Percentiles rank a stretch among this genome's conserved stretches.
These are phyloP conservation scores for Corniculantispora saksenae DNA, from an alignment of 2,329 filamentous ascomycete species.

Conservation along the genomic window DNA sequence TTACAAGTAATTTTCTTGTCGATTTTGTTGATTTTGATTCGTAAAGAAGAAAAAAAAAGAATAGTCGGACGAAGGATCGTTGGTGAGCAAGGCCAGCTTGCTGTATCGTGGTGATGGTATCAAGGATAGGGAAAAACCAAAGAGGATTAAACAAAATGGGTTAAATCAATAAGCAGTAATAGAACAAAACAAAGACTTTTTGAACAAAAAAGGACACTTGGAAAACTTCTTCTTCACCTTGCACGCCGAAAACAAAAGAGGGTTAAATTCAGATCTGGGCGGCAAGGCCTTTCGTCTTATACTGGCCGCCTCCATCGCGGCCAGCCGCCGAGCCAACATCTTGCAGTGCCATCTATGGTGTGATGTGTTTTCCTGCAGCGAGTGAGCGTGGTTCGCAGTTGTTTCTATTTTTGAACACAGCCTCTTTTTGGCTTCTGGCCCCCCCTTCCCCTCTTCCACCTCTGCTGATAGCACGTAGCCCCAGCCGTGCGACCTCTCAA, in stretches of 20 bases:
- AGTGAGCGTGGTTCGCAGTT: slow-evolving; percentile 17
- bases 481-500: slow-evolving; percentile 5
- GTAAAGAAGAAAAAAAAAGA: slow-evolving; percentile 48
- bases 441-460: slow-evolving; percentile 6
- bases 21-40: neutral
- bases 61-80: slow-evolving; percentile 35
- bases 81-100: slow-evolving; percentile 63
- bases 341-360: neutral
- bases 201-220: slow-evolving; percentile 48
- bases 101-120: slow-evolving; percentile 40
- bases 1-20: slow-evolving; percentile 27
- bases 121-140: slow-evolving; percentile 29
- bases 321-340: slow-evolving; percentile 27
- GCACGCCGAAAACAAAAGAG: slow-evolving; percentile 41
- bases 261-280: slow-evolving; percentile 40
- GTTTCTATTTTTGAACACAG: slow-evolving; percentile 42
- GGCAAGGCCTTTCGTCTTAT: slow-evolving; percentile 58
- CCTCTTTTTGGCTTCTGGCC: neutral
- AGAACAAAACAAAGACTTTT: slow-evolving; percentile 31
- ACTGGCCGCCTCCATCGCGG: slow-evolving; percentile 50
- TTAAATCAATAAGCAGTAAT: slow-evolving; percentile 22
- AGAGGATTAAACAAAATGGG: slow-evolving; percentile 34
- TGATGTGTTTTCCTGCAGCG: neutral
- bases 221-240: slow-evolving; percentile 43
- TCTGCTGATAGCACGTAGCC: slow-evolving; percentile 5